Conservation (phyloP, 345 rosid genomes). For the Lepidium africanum region DNA sequence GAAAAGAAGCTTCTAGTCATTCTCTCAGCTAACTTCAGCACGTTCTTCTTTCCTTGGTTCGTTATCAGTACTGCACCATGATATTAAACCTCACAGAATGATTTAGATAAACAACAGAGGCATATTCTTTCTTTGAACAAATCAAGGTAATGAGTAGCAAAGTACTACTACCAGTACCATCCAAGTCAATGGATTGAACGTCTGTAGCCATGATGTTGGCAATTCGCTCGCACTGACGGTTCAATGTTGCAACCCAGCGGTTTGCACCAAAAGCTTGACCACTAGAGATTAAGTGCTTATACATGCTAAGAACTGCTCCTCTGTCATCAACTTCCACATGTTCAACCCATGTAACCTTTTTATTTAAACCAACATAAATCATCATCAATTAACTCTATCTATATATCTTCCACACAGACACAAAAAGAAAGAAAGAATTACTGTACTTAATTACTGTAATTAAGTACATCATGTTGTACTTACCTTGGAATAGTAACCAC, state of each 20-base stretch:
- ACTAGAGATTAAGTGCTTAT: constrained; percentile 47
- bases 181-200: constrained; percentile 45
- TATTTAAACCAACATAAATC: neutral
- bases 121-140: neutral
- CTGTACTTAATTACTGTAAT: neutral
- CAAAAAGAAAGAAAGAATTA: too few species aligned
- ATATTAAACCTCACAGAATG: neutral
- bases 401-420: neutral
- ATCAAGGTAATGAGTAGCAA: neutral
- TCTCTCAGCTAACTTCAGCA: constrained; percentile 75
- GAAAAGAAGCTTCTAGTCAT: constrained; percentile 71
- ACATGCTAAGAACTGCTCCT: constrained; percentile 54
- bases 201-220: constrained; percentile 60
- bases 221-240: constrained; percentile 76
- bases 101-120: neutral
- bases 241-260: constrained; percentile 79
- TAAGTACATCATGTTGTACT: neutral
- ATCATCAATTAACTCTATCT: neutral
- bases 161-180: constrained; percentile 32
- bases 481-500: constrained; percentile 84
- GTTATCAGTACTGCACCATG: constrained; percentile 42
- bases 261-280: constrained; percentile 85
- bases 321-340: constrained; percentile 84
- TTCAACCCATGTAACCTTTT: constrained; percentile 89
- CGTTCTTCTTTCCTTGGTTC: constrained; percentile 54